A percentile compares a stretch with the other conserved stretches of the same genome.
Conservation (phyloP, 2,329 filamentous ascomycete genomes). For the Curvularia lunata region DNA sequence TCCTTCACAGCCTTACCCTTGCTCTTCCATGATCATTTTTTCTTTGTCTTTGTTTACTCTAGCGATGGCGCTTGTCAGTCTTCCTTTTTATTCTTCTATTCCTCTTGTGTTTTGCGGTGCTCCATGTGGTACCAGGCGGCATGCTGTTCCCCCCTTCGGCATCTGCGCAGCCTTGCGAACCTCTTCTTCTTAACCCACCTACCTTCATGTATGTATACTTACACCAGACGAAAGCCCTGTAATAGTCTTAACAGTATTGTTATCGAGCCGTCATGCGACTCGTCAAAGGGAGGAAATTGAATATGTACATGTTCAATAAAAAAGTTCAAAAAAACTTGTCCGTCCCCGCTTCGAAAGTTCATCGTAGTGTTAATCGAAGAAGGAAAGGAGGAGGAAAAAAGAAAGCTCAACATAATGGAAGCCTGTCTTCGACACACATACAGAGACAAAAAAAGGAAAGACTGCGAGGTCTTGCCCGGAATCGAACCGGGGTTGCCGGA, state of each 20-base stretch:
- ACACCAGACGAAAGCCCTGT: not conserved
- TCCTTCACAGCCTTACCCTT: too few relatives aligned
- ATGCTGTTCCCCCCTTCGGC: conserved; percentile 17
- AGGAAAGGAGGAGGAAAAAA: not conserved
- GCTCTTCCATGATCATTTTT: conserved; percentile 7
- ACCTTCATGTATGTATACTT: not conserved
- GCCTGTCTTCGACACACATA: not conserved
- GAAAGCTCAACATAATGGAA: not conserved
- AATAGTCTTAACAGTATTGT: not conserved
- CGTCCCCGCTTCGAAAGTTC: not conserved
- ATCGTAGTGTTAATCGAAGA: not conserved
- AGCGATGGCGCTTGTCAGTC: not conserved
- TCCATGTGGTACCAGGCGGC: conserved; percentile 45
- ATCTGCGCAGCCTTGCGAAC: conserved; percentile 3
- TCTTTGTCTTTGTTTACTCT: conserved; percentile 14
- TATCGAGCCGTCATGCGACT: not conserved
- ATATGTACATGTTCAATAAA: not conserved
- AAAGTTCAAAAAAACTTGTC: not conserved
- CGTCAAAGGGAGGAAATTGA: not conserved
- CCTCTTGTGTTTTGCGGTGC: conserved; percentile 4
- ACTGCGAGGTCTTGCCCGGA: conserved; percentile 30
- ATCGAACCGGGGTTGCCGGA: conserved; percentile 37
- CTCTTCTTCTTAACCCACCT: not conserved
- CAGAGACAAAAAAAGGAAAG: not conserved
- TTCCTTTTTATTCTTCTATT: not conserved